Base-by-base conservation (phyloP, 768 basidiomycete genomes). In the Collybia sp. region DNA sequence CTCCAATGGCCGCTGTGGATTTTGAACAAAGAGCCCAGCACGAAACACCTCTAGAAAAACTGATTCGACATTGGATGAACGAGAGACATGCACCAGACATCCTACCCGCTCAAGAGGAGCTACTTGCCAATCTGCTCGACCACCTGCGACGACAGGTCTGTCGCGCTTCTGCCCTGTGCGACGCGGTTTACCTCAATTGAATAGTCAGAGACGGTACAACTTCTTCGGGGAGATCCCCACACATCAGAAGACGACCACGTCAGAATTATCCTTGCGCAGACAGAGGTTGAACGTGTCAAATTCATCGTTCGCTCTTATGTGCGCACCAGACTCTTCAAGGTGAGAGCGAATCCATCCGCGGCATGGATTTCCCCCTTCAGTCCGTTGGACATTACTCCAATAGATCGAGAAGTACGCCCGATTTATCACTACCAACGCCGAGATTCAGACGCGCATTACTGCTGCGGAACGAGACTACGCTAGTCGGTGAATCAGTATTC, bases 211-310 rank as follows among this genome's bases (percentile, higher is more conserved):
- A 80, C 79, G 46, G 90, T 89, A 31, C 90, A 80, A 58, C 69
- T 77, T 40, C 66, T 96, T 25, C 77, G 88, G 3, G 80, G 80
- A 18, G 91, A 95, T 61, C 87, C 90, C 0, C 77, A 81, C 32
- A 85, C 89, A 2, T 90, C 86, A 1, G 92, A 95, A 57, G 92
- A 95, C 50, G 93, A 97, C 52, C 93, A 97, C 57, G 88, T 93
- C 49, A 75, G 91, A 53, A 88, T 95, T 30, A 85, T 92, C 73
- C 83, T 97, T 44, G 93, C 90, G 0, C 91, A 94, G 66, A 94
- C 91, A 0, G 93, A 97, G 65, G 80, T 95, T 54, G 93, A 97
- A 60, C 81, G 94, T 35, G 89, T 92, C 55, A 94, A 93, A 65
- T 97, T 93, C 58, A 79, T 95, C 45, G 81, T 96, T 18, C 70